Percentiles rank a stretch among this genome's conserved stretches.
Conservation (phyloP, 352 stramenopile genomes). For the Pythium insidiosum region DNA sequence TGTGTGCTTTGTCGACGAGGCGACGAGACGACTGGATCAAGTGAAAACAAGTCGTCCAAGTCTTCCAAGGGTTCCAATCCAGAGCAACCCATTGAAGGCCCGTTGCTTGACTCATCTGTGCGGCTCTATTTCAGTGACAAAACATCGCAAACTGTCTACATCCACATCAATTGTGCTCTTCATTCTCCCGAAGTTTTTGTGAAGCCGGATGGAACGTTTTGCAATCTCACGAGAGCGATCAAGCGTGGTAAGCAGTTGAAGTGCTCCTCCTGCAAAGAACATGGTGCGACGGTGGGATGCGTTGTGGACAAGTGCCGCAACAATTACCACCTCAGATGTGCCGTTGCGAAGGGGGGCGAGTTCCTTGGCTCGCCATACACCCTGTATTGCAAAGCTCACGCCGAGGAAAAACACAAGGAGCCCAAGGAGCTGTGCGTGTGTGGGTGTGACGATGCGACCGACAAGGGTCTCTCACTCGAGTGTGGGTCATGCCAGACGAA, state of each 20-base stretch:
- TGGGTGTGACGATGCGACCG: constrained; percentile 27
- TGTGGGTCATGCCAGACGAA: constrained; percentile 55
- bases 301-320: constrained; percentile 66
- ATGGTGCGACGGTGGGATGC: constrained; percentile 70
- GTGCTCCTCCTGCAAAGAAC: constrained; percentile 56
- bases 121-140: constrained; percentile 66
- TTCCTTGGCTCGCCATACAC: constrained; percentile 70
- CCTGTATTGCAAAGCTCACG: constrained; percentile 67
- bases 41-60: neutral
- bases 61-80: no score
- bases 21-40: neutral
- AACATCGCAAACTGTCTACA: constrained; percentile 48
- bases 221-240: constrained; percentile 65
- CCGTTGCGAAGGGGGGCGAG: constrained; percentile 56
- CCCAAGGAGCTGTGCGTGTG: constrained; percentile 39
- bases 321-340: constrained; percentile 78
- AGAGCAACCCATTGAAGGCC: constrained; percentile 38
- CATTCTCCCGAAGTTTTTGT: constrained; percentile 81
- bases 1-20: constrained; percentile 1
- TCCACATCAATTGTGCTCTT: constrained; percentile 79
- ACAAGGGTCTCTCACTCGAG: constrained; percentile 39
- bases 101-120: constrained; percentile 69
- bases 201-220: constrained; percentile 73
- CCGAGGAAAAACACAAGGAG: constrained; percentile 26
- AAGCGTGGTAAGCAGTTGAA: constrained; percentile 73